Conservation (phyloP, 805 yeast species). For the Yamadazyma sp. region DNA sequence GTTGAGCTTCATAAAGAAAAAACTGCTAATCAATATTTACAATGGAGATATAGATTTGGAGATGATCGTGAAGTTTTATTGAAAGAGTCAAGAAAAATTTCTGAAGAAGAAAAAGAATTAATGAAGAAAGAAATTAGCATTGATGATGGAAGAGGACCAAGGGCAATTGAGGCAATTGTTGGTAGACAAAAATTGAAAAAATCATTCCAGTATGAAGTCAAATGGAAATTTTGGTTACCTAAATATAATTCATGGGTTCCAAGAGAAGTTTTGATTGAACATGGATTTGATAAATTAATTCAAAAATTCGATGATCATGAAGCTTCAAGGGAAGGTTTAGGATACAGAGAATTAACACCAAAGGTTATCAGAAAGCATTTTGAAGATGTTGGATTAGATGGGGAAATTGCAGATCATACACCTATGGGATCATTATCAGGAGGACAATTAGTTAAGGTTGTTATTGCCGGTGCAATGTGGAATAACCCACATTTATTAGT, state of each 20-base stretch:
- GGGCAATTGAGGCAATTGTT: conserved; percentile 89
- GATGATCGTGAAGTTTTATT: conserved; percentile 95
- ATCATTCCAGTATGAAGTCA: conserved; percentile 93
- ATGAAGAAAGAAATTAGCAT: conserved; percentile 77
- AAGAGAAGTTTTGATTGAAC: conserved; percentile 73
- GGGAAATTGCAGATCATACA: conserved; percentile 97
- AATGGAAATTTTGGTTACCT: conserved; percentile 86
- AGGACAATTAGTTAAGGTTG: conserved; percentile 97
- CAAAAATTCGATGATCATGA: conserved; percentile 47
- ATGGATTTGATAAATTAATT: conserved; percentile 43
- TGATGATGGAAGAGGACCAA: conserved; percentile 83
- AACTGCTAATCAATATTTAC: conserved; percentile 95
- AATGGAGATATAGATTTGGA: conserved; percentile 97
- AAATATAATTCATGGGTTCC: conserved; percentile 93
- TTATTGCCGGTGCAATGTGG: conserved; percentile 99
- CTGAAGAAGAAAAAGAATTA: conserved; percentile 68
- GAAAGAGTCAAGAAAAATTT: conserved; percentile 87
- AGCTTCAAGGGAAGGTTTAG: conserved; percentile 48
- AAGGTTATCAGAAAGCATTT: conserved; percentile 93
- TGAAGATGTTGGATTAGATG: conserved; percentile 95
- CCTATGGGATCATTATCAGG: conserved; percentile 96
- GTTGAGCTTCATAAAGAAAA: conserved; percentile 96
- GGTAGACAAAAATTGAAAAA: conserved; percentile 97
- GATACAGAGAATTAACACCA: conserved; percentile 62
- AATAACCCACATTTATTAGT: conserved; percentile 96